Evolutionary conservation across 805 yeast species (phyloP).

Genomic region (Lipomyces yamadae): DNA sequence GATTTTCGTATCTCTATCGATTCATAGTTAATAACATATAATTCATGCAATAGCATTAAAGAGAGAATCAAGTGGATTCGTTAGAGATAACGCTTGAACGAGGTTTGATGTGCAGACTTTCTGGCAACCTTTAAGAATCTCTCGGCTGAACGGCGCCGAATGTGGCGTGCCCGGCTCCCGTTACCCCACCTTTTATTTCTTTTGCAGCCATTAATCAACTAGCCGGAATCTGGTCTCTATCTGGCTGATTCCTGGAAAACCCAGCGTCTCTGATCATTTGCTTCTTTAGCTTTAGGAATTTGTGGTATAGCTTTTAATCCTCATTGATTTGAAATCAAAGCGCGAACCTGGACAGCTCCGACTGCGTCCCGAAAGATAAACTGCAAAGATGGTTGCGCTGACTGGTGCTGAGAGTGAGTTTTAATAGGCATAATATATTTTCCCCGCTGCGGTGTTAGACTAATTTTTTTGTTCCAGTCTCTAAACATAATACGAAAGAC

Average conservation of each 20-base stretch:
- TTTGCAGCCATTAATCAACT: too few species aligned
- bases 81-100: too few species aligned
- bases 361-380: not conserved
- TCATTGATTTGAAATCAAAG: too few species aligned
- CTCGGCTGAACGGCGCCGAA: too few species aligned
- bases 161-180: too few species aligned
- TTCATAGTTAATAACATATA: too few species aligned
- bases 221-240: not conserved
- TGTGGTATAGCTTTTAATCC: not conserved
- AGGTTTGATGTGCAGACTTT: too few species aligned
- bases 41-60: too few species aligned
- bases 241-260: not conserved
- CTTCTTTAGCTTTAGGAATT: not conserved
- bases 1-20: too few species aligned
- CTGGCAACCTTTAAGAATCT: not conserved
- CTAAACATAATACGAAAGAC: conserved; percentile 58
- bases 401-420: conserved; percentile 6
- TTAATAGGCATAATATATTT: not conserved
- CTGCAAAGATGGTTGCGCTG: not conserved
- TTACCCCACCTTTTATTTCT: too few species aligned
- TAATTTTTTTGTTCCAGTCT: conserved; percentile 42
- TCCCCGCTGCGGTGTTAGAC: not conserved
- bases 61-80: too few species aligned
- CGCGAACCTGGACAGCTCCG: too few species aligned
- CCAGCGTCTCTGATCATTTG: not conserved